A percentile compares a stretch with the other conserved stretches of the same genome.
Evolutionary conservation across 148 eudicot species (phyloP).

Genomic region (Beta vulgaris): DNA sequence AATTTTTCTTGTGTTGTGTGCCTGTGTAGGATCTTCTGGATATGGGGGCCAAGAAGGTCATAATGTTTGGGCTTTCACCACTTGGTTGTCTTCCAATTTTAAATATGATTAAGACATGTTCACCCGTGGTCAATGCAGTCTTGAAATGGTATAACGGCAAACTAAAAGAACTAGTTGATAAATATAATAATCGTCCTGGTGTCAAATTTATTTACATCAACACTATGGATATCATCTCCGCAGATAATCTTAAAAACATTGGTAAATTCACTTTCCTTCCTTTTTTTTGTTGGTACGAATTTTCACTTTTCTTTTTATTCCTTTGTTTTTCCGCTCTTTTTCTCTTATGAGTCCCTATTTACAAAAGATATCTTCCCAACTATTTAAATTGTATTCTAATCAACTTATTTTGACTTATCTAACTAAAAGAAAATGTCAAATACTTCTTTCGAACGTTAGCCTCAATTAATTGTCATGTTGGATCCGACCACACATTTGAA

Average conservation of each 20-base stretch:
- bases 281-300: too few species aligned
- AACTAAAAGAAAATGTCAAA: too few species aligned
- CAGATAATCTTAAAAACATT: slow-evolving; percentile 24
- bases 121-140: slow-evolving; percentile 18
- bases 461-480: too few species aligned
- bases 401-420: too few species aligned
- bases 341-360: too few species aligned
- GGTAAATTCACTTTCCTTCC: slow-evolving; percentile 23
- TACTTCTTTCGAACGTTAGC: too few species aligned
- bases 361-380: too few species aligned
- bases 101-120: slow-evolving; percentile 27
- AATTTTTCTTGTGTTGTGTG: neutral
- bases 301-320: too few species aligned
- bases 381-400: too few species aligned
- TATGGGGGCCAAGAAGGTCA: slow-evolving; percentile 55
- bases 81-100: slow-evolving; percentile 53
- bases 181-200: slow-evolving; percentile 29
- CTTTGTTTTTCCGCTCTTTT: too few species aligned
- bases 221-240: slow-evolving; percentile 29
- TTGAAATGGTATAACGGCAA: slow-evolving; percentile 34
- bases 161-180: slow-evolving; percentile 32
- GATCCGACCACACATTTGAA: too few species aligned
- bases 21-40: slow-evolving; percentile 32
- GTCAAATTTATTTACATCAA: slow-evolving; percentile 45
- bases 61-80: slow-evolving; percentile 42